Evolutionary conservation across 1,139 yeast species (phyloP), one percentile per base, ranked within the genome.

Genomic region (Hyphopichia burtonii): DNA sequence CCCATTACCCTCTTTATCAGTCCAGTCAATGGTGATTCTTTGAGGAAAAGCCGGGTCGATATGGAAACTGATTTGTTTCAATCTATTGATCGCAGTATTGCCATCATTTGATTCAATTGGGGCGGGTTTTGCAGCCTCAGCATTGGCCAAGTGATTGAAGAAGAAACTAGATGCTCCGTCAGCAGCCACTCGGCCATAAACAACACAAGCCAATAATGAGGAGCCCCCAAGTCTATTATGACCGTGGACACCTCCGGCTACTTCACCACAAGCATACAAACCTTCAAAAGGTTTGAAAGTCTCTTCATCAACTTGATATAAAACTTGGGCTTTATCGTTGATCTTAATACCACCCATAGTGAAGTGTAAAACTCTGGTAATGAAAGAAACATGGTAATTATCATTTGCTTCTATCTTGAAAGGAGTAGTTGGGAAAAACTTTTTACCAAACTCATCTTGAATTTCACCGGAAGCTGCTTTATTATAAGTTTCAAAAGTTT

Each of bases 331-430:
- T 38, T 71, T 63, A 36, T 71, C 76, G 55, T 84, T 79, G 54
- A 85, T 83, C 56, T 79, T 79, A 28, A 85, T 83, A 36, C 96
- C 95, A 30, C 96, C 95, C 90, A 86, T 84, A 8, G 95, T 86
- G 65, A 86, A 87, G 58, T 87, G 96, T 33, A 87, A 78, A 2
- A 86, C 94, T 33, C 94, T 80, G 2, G 93, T 84, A 37, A 85
- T 75, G 48, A 66, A 74, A 1, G 84, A 78, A 23, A 77, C 79
- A 52, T 76, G 77, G 50, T 67, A 73, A 18, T 55, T 57, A 6
- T 62, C 63, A 25, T 58, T 49, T 3, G 53, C 44, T 10, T 54
- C 48, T 44, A 59, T 68, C 18, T 59, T 62, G 42, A 74, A 65
- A 8, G 81, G 82, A 6, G 78, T 66, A 32, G 74, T 73, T 23